Evolutionary conservation across 2,329 filamentous ascomycete genomes (phyloP).

Genomic region (Parafenestella ontariensis): DNA sequence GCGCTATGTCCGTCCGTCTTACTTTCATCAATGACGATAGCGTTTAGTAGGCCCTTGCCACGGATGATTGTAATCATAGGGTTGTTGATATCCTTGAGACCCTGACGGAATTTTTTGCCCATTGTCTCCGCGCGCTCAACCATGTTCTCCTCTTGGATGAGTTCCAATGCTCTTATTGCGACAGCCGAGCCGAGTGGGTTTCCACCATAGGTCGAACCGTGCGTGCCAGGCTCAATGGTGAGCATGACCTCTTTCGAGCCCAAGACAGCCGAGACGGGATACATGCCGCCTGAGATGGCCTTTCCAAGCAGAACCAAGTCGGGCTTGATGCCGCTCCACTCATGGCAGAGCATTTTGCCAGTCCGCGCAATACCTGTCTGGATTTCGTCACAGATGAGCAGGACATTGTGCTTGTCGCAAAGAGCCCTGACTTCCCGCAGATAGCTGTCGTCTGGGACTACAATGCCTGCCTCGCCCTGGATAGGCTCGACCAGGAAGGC

Average conservation of each 20-base stretch:
- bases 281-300: slow-evolving; percentile 97
- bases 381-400: slow-evolving; percentile 97
- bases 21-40: slow-evolving; percentile 91
- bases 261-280: slow-evolving; percentile 95
- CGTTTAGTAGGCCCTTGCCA: slow-evolving; percentile 93
- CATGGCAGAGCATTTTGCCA: slow-evolving; percentile 88
- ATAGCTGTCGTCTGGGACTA: slow-evolving; percentile 92
- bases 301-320: slow-evolving; percentile 95
- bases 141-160: slow-evolving; percentile 90
- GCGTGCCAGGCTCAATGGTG: slow-evolving; percentile 92
- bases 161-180: slow-evolving; percentile 91
- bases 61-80: slow-evolving; percentile 83
- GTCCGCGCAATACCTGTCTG: slow-evolving; percentile 97
- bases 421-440: slow-evolving; percentile 79
- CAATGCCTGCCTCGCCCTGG: slow-evolving; percentile 95
- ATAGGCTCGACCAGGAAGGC: slow-evolving; percentile 97
- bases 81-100: slow-evolving; percentile 75
- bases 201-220: slow-evolving; percentile 97
- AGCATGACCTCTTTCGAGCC: slow-evolving; percentile 92
- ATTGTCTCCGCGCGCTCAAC: slow-evolving; percentile 81
- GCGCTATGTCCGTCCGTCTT: slow-evolving; percentile 85
- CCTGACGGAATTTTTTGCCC: slow-evolving; percentile 82
- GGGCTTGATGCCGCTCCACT: slow-evolving; percentile 95
- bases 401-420: slow-evolving; percentile 93
- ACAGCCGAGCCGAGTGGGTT: slow-evolving; percentile 96